Evolutionary conservation across 2,329 filamentous ascomycete species (phyloP), one percentile per base, ranked within the genome.

Genomic region (Cladophialophora yegresii): DNA sequence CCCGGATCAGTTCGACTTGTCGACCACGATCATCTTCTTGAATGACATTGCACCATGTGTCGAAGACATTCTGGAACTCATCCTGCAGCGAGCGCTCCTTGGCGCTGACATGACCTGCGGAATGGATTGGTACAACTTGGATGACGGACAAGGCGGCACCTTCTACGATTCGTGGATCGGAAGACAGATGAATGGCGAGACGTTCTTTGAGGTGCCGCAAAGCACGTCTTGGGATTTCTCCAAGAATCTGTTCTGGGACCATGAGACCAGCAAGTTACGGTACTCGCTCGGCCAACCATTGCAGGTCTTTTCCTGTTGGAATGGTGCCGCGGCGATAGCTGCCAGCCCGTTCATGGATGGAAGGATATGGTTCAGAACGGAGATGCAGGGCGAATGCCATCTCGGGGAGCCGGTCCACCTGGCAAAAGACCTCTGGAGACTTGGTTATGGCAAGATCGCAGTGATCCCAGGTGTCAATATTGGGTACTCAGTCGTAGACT

Each of bases 221-320:
- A 78, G 82, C 50, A 82, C 81, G 0, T 81, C 73, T 66, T 86
- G 82, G 83, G 70, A 81, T 32, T 75, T 71, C 10, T 79, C 81
- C 0, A 79, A 79, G 77, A 77, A 84, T 58, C 74, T 86, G 2
- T 86, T 87, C 69, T 83, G 80, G 78, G 82, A 83, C 68, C 77
- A 84, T 30, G 70, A 73, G 0, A 72, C 71, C 0, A 73, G 80
- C 3, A 74, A 68, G 9, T 55, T 63, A 2, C 73, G 79, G 3
- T 79, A 79, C 59, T 53, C 66, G 0, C 65, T 65, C 0, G 72
- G 75, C 26, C 72, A 74, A n/a, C 84, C 85, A 0, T 83, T 87
- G 64, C 85, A 87, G 71, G 85, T 86, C 0, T 87, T 85, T 64
- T 73, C 84, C 0, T 87, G 85, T 72, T 87, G 85, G 85, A 86